Conservation (phyloP, 2,329 filamentous ascomycete genomes). For the Pseudopyrenochaeta lycopersici region DNA sequence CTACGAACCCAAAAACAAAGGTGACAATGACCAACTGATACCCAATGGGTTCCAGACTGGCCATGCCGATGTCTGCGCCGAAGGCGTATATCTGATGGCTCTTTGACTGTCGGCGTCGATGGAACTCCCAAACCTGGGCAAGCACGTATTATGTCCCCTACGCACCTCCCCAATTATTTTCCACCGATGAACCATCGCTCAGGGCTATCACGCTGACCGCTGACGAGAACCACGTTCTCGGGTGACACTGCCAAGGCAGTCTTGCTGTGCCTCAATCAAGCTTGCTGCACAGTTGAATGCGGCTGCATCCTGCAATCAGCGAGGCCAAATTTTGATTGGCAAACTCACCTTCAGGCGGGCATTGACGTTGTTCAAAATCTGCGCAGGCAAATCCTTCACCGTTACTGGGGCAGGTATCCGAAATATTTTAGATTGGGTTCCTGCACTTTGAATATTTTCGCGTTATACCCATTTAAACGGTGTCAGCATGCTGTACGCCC, state of each 20-base stretch:
- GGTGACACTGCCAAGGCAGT: too few relatives aligned
- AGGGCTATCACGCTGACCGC: not conserved
- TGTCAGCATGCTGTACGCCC: not conserved
- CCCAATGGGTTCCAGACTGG: constrained; percentile 13
- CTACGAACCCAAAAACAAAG: constrained; percentile 8
- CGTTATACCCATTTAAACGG: too few relatives aligned
- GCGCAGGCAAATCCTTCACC: not conserved
- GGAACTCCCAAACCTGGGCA: not conserved
- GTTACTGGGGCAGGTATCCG: not conserved
- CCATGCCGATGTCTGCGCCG: constrained; percentile 1
- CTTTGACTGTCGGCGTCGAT: not conserved
- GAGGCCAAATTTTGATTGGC: not conserved
- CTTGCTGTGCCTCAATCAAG: too few relatives aligned
- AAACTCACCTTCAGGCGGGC: not conserved
- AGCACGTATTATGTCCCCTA: not conserved
- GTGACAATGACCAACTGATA: constrained; percentile 12
- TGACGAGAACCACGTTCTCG: too few relatives aligned
- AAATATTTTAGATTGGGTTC: too few relatives aligned
- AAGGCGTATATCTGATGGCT: not conserved
- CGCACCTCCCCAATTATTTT: too few relatives aligned
- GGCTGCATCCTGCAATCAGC: not conserved
- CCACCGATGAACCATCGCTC: not conserved
- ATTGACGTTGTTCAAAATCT: not conserved
- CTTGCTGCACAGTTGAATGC: not conserved
- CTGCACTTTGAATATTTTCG: too few relatives aligned